Evolutionary conservation across 2,329 filamentous ascomycete genomes (phyloP).

Genomic region (Orbilia ellipsospora): DNA sequence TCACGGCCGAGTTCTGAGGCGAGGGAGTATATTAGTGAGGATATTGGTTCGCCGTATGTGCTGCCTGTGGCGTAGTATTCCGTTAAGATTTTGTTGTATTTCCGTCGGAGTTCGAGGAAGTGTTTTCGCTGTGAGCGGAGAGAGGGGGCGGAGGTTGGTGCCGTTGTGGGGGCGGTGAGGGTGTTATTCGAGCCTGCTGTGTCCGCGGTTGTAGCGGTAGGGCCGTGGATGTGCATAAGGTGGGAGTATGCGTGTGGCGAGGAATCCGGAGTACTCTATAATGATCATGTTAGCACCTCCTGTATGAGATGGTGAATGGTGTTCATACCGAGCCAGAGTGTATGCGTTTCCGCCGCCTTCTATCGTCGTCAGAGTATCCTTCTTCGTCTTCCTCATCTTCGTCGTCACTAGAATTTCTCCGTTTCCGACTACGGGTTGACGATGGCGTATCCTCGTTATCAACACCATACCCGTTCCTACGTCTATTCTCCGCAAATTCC

Average conservation of each 20-base stretch:
- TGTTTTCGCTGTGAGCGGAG: constrained; percentile 71
- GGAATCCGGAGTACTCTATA: constrained; percentile 57
- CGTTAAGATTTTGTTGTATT: constrained; percentile 80
- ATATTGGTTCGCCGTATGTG: constrained; percentile 94
- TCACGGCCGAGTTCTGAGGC: constrained; percentile 94
- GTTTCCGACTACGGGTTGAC: constrained; percentile 68
- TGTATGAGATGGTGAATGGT: not conserved
- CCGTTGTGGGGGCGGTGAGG: constrained; percentile 57
- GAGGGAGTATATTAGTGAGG: constrained; percentile 91
- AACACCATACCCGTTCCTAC: constrained; percentile 60
- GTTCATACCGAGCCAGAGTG: constrained; percentile 49
- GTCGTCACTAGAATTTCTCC: constrained; percentile 79
- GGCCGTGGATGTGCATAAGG: constrained; percentile 61
- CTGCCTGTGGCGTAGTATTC: constrained; percentile 87
- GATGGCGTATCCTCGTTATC: constrained; percentile 60
- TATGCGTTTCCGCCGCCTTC: constrained; percentile 75
- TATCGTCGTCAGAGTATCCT: constrained; percentile 74
- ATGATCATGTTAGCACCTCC: constrained; percentile 2
- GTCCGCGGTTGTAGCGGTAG: constrained; percentile 57
- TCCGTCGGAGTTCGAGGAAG: constrained; percentile 77
- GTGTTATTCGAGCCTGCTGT: constrained; percentile 58
- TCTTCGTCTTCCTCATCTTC: constrained; percentile 78
- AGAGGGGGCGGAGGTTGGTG: constrained; percentile 74
- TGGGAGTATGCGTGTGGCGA: constrained; percentile 64
- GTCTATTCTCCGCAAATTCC: constrained; percentile 58